Evolutionary conservation across 2,329 filamentous ascomycete species (phyloP).

Genomic region (Aspergillus fumigatus): DNA sequence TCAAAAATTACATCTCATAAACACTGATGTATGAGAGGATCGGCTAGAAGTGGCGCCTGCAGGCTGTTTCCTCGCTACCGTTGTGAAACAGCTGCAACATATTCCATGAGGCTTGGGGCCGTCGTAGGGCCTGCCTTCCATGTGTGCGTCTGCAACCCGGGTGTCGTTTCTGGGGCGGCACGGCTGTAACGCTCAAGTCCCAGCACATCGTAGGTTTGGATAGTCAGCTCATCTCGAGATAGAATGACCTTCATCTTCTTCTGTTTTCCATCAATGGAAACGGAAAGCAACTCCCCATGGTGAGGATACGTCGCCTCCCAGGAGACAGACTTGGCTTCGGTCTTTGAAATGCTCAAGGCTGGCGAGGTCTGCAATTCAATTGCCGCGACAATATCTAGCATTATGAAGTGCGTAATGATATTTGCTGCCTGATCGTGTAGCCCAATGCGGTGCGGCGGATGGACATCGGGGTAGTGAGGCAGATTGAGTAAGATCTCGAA

Average conservation of each 20-base stretch:
- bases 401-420: constrained; percentile 31
- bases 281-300: constrained; percentile 30
- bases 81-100: constrained; percentile 16
- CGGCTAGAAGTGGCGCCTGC: constrained; percentile 1
- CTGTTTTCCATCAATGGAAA: constrained; percentile 15
- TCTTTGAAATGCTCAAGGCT: neutral
- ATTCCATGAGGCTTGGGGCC: constrained; percentile 22
- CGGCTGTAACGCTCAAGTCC: constrained; percentile 15
- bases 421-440: constrained; percentile 32
- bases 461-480: constrained; percentile 26
- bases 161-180: constrained; percentile 6
- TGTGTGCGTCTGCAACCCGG: constrained; percentile 12
- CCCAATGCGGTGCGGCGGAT: constrained; percentile 30
- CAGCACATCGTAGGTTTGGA: constrained; percentile 17
- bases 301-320: constrained; percentile 33
- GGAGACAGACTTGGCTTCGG: constrained; percentile 1
- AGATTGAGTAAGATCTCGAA: constrained; percentile 35
- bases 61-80: constrained; percentile 3
- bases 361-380: constrained; percentile 20
- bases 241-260: constrained; percentile 32
- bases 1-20: neutral
- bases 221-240: constrained; percentile 21
- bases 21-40: neutral
- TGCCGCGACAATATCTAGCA: constrained; percentile 35
- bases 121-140: constrained; percentile 17